A percentile compares a stretch with the other conserved stretches of the same genome.
Conservation (phyloP, 2,329 filamentous ascomycete species). For the Nemania abortiva region DNA sequence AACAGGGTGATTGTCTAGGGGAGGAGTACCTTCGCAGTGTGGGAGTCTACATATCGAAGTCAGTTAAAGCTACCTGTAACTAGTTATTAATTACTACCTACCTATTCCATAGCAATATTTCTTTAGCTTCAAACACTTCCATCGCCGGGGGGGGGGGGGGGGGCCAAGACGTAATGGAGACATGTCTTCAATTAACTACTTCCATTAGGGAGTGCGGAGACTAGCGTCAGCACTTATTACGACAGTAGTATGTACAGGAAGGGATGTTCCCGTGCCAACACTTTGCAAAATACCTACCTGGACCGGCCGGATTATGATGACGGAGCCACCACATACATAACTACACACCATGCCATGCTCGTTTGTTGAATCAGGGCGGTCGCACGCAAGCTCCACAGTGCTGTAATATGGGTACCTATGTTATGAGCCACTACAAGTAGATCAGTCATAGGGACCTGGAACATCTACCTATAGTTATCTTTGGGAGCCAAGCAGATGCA, state of each 20-base stretch:
- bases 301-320: conserved; percentile 11
- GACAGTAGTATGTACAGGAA: conserved; percentile 10
- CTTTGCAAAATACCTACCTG: not conserved
- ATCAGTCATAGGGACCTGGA: not conserved
- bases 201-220: conserved; percentile 9
- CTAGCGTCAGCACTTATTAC: conserved; percentile 30
- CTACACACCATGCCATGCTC: conserved; percentile 10
- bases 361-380: conserved; percentile 29
- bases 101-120: not conserved
- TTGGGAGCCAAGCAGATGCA: conserved; percentile 29
- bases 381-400: not conserved
- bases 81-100: not conserved
- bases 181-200: conserved; percentile 7
- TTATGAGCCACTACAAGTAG: not conserved
- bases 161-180: conserved; percentile 30
- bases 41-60: too few relatives aligned
- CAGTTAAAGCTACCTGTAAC: not conserved
- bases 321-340: conserved; percentile 9
- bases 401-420: not conserved
- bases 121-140: conserved; percentile 4
- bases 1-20: conserved; percentile 1
- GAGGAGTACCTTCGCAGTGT: too few relatives aligned
- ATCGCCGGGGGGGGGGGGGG: conserved; percentile 23
- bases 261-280: conserved; percentile 9
- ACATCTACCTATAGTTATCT: too few relatives aligned